Percentiles rank a stretch among this genome's conserved stretches.
These are phyloP conservation scores for Emydomyces testavorans DNA, from an alignment of 2,329 filamentous ascomycete species.

Conservation along the genomic window DNA sequence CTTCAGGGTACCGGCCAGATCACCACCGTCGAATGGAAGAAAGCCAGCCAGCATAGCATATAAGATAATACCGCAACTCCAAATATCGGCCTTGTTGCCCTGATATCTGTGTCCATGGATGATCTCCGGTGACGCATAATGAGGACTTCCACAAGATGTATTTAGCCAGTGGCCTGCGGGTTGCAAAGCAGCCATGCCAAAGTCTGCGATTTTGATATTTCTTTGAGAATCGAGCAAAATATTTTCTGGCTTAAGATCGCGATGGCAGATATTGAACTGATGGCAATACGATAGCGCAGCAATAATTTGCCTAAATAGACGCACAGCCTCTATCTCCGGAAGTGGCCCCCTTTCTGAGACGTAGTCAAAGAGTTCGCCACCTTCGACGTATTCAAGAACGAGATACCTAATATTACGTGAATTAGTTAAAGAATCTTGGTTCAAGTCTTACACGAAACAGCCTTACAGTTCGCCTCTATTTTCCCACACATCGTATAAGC, in stretches of 20 bases:
- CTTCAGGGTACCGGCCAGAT: constrained; percentile 44
- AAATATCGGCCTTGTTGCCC: constrained; percentile 80
- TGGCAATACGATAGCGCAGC: constrained; percentile 88
- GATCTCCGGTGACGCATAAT: constrained; percentile 91
- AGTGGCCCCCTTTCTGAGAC: constrained; percentile 65
- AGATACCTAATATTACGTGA: constrained; percentile 56
- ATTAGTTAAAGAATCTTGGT: constrained; percentile 18
- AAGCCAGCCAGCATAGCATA: constrained; percentile 76
- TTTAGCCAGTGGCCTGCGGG: constrained; percentile 64
- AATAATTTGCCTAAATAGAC: constrained; percentile 85
- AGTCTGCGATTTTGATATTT: constrained; percentile 88
- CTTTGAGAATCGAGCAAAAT: constrained; percentile 68
- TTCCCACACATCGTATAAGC: constrained; percentile 94
- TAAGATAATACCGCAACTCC: constrained; percentile 84
- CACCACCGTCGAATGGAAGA: constrained; percentile 62
- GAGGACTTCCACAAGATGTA: constrained; percentile 89
- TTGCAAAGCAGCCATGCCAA: constrained; percentile 93
- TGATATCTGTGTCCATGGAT: constrained; percentile 66
- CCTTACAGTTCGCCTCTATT: constrained; percentile 79
- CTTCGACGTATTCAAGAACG: constrained; percentile 83
- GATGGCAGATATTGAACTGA: constrained; percentile 86
- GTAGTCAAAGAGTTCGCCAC: constrained; percentile 75
- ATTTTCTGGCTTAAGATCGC: constrained; percentile 94
- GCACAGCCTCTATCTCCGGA: constrained; percentile 66
- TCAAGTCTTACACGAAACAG: constrained; percentile 29